These are phyloP conservation scores for Didymella pinodella DNA, from an alignment of 2,329 filamentous ascomycete species.

Conservation along the genomic window DNA sequence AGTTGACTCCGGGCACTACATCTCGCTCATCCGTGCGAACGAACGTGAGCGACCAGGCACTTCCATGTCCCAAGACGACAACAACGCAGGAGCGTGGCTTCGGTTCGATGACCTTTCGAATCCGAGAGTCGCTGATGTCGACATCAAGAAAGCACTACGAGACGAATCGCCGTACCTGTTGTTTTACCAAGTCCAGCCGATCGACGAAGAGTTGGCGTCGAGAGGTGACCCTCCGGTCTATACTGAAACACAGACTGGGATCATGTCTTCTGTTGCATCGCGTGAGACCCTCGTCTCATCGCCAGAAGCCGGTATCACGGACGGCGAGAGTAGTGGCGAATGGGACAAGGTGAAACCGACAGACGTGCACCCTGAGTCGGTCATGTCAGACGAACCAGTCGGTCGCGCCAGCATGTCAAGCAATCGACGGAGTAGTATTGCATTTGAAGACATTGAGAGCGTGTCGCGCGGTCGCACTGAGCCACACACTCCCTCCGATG, in stretches of 20 bases:
- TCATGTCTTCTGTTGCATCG: slow-evolving; percentile 36
- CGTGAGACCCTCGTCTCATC: slow-evolving; percentile 40
- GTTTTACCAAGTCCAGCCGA: slow-evolving; percentile 93
- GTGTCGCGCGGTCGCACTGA: slow-evolving; percentile 44
- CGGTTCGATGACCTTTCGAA: slow-evolving; percentile 87
- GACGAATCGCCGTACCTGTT: slow-evolving; percentile 93
- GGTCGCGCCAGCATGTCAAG: slow-evolving; percentile 50
- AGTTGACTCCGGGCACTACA: slow-evolving; percentile 88
- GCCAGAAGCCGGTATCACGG: slow-evolving; percentile 8
- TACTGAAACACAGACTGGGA: slow-evolving; percentile 41
- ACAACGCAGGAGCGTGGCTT: slow-evolving; percentile 70
- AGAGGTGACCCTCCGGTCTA: slow-evolving; percentile 54
- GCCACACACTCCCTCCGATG: slow-evolving; percentile 55
- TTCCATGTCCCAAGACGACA: slow-evolving; percentile 51
- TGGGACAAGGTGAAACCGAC: slow-evolving; percentile 32
- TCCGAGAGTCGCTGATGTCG: slow-evolving; percentile 75
- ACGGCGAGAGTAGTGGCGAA: slow-evolving; percentile 31
- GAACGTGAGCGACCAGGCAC: slow-evolving; percentile 49
- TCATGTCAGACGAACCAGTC: slow-evolving; percentile 30
- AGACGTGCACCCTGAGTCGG: slow-evolving; percentile 28
- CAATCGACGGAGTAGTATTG: slow-evolving; percentile 51
- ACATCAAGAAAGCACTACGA: slow-evolving; percentile 78
- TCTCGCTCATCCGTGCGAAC: slow-evolving; percentile 82
- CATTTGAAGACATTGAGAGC: slow-evolving; percentile 51
- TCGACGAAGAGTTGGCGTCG: slow-evolving; percentile 69